A percentile compares a stretch with the other conserved stretches of the same genome.
Conservation (phyloP, 2,329 filamentous ascomycete species). For the Neoarthrinium moseri region DNA sequence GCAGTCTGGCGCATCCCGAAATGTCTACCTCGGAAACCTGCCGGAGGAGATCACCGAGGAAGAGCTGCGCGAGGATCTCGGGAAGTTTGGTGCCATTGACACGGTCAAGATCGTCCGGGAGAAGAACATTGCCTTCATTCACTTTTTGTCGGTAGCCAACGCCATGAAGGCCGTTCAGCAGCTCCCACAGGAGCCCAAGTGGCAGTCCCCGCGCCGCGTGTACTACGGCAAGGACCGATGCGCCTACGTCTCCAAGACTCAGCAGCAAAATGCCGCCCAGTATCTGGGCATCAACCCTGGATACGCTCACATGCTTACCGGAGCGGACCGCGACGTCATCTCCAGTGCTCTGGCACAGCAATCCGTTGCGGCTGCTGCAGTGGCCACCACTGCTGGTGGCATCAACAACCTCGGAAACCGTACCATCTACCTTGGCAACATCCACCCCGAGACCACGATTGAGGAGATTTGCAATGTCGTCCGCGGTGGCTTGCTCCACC, state of each 20-base stretch:
- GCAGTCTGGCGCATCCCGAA: conserved; percentile 93
- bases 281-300: conserved; percentile 96
- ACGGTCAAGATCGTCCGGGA: conserved; percentile 97
- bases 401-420: conserved; percentile 97
- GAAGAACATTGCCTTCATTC: conserved; percentile 96
- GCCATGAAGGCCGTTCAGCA: conserved; percentile 98
- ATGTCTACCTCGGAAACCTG: conserved; percentile 94
- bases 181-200: conserved; percentile 93
- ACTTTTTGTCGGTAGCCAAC: conserved; percentile 93
- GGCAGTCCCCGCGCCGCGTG: conserved; percentile 91
- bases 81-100: conserved; percentile 95
- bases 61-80: conserved; percentile 89
- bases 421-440: conserved; percentile 97
- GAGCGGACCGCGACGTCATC: conserved; percentile 93
- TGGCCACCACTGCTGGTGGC: conserved; percentile 92
- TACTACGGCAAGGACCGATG: conserved; percentile 99
- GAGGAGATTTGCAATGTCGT: conserved; percentile 99
- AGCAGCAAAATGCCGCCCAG: conserved; percentile 98
- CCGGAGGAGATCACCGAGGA: conserved; percentile 88
- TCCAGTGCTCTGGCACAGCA: conserved; percentile 96
- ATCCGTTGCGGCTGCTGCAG: conserved; percentile 92
- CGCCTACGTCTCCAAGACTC: conserved; percentile 98
- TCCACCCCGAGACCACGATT: conserved; percentile 97
- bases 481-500: conserved; percentile 89
- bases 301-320: conserved; percentile 94